phyloP scores from a whole-genome alignment of 257 asterid genomes.

The Pogostemon cablin region DNA sequence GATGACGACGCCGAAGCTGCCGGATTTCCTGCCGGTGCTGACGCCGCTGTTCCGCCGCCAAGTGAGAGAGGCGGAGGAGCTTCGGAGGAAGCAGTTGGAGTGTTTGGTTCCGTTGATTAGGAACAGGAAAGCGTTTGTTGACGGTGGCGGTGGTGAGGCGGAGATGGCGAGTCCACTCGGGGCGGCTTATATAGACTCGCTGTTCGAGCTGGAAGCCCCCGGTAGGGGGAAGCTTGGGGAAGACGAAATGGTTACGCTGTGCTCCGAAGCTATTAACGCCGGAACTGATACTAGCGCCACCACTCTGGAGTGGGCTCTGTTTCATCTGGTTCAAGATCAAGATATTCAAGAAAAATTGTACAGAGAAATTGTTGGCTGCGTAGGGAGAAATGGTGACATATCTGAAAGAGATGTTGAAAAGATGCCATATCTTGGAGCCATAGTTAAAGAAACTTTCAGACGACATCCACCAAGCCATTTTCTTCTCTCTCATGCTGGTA shows the following conservation, averaged over 20 bases:
- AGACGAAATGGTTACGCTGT: slow-evolving; percentile 84
- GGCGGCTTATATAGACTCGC: slow-evolving; percentile 87
- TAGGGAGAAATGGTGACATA: slow-evolving; percentile 60
- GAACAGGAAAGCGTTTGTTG: slow-evolving; percentile 65
- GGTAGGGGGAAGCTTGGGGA: slow-evolving; percentile 69
- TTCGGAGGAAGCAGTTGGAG: slow-evolving; percentile 67
- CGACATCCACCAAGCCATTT: slow-evolving; percentile 93
- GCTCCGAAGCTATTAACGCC: slow-evolving; percentile 85
- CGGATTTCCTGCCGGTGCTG: slow-evolving; percentile 81
- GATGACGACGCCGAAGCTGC: slow-evolving; percentile 81
- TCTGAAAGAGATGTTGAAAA: slow-evolving; percentile 70
- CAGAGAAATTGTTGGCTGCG: slow-evolving; percentile 61
- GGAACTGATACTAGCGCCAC: slow-evolving; percentile 99
- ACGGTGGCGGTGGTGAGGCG: slow-evolving; percentile 35
- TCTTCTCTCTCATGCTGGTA: slow-evolving; percentile 82
- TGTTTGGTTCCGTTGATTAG: slow-evolving; percentile 72
- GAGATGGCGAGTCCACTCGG: slow-evolving; percentile 94
- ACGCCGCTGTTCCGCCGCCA: slow-evolving; percentile 73
- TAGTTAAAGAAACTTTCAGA: slow-evolving; percentile 76
- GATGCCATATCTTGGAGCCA: slow-evolving; percentile 78
- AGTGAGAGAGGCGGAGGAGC: slow-evolving; percentile 60
- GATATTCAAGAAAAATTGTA: slow-evolving; percentile 73
- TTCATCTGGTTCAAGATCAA: slow-evolving; percentile 67
- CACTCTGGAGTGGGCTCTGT: slow-evolving; percentile 81
- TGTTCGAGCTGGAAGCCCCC: slow-evolving; percentile 61